Evolutionary conservation across 2,329 filamentous ascomycete genomes (phyloP).

Genomic region (Dactylellina sp.): DNA sequence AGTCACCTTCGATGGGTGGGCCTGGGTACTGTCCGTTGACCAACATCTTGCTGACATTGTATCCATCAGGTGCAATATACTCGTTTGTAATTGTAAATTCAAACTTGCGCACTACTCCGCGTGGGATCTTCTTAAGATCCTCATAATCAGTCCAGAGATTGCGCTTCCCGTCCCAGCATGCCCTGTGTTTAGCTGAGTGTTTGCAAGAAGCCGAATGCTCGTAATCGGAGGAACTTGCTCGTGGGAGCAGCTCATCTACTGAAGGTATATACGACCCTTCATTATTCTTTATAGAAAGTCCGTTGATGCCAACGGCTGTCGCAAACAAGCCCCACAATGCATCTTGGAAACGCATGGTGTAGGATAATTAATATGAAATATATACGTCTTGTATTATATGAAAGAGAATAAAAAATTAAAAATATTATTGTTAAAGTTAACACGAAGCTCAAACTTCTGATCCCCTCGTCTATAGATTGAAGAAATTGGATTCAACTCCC

Average conservation of each 20-base stretch:
- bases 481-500: background rate
- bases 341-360: slow-evolving; percentile 16
- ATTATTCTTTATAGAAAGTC: background rate
- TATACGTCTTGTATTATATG: too few species aligned
- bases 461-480: too few species aligned
- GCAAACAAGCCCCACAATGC: slow-evolving; percentile 19
- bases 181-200: slow-evolving; percentile 25
- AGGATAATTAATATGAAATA: too few species aligned
- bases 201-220: slow-evolving; percentile 11
- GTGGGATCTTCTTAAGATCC: slow-evolving; percentile 26
- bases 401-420: background rate
- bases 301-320: background rate
- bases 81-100: slow-evolving; percentile 69
- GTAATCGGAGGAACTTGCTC: slow-evolving; percentile 6
- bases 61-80: slow-evolving; percentile 70
- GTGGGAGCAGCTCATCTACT: slow-evolving; percentile 3
- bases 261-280: background rate
- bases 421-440: too few species aligned
- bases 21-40: slow-evolving; percentile 76
- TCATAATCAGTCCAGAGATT: slow-evolving; percentile 44
- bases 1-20: slow-evolving; percentile 74
- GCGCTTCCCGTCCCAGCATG: slow-evolving; percentile 28
- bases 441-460: background rate
- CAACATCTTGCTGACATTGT: slow-evolving; percentile 66
- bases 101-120: slow-evolving; percentile 62